Percentiles rank a stretch among this genome's conserved stretches.
These are phyloP conservation scores for Trametes gibbosa DNA, from an alignment of 768 basidiomycete species.

Conservation along the genomic window DNA sequence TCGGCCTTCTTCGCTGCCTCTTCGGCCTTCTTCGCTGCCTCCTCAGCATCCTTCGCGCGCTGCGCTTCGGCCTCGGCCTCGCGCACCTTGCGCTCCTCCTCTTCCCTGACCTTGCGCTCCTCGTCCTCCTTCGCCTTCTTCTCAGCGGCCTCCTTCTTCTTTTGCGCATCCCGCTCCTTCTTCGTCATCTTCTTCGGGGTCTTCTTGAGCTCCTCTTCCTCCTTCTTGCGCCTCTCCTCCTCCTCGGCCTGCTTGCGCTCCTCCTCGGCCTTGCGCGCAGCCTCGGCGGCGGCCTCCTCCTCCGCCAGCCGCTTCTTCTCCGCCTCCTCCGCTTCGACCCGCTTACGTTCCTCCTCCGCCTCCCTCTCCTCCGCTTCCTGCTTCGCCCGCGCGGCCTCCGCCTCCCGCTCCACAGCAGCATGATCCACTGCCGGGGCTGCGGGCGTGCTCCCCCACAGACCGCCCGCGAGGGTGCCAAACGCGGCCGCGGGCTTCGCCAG, in stretches of 20 bases:
- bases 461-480: background rate
- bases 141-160: constrained; percentile 16
- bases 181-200: constrained; percentile 19
- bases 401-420: constrained; percentile 20
- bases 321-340: background rate
- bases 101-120: constrained; percentile 1
- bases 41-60: constrained; percentile 8
- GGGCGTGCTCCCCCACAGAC: constrained; percentile 2
- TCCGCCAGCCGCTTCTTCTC: constrained; percentile 1
- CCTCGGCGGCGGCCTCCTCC: background rate
- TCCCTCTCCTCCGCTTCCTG: constrained; percentile 17
- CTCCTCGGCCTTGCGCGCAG: constrained; percentile 22
- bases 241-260: constrained; percentile 20
- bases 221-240: constrained; percentile 21
- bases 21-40: constrained; percentile 1
- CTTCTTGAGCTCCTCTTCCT: constrained; percentile 20
- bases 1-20: constrained; percentile 12
- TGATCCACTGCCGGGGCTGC: constrained; percentile 18
- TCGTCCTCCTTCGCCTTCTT: constrained; percentile 1
- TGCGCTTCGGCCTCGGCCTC: constrained; percentile 9
- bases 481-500: constrained; percentile 2
- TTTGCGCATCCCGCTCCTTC: constrained; percentile 13
- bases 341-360: constrained; percentile 15
- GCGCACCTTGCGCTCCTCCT: background rate
- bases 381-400: constrained; percentile 21